Evolutionary conservation across 257 asterid species (phyloP), one percentile per base, ranked within the genome.

Genomic region (Avicennia marina): DNA sequence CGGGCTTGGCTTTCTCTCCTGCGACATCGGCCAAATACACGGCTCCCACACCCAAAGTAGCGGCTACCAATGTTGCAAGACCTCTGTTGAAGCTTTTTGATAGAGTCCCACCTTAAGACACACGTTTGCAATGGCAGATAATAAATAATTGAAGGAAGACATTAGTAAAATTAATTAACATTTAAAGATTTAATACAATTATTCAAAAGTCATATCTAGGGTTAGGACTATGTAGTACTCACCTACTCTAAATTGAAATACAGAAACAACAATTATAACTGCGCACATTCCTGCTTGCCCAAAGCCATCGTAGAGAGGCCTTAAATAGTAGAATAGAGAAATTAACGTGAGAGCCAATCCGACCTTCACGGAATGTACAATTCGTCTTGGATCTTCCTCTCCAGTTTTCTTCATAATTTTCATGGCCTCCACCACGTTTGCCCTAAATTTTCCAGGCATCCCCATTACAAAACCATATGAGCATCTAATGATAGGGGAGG

Each of bases 391-490:
- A 43, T 43, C 49, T 7, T 43, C 49, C 20, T 43, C 13, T 43
- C 49, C 49, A 43, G 7, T 13, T 43, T 43, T 43, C 49, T 43
- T 2, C 7, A 8, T 8, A 29, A 4, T 8, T 8, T 8, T 29
- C 8, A 8, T 8, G 4, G 8, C 34, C 4, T 8, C 34, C 34
- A 29, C 8, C 34, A 29, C n/a, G n/a, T n/a, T n/a, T n/a, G 60
- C 45, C 21, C 26, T 58, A 6, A 75, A 1, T 29, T 32, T 75
- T 40, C 44, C 25, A 18, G 57, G 36, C 48, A 74, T 25, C 60
- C 53, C 31, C 34, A 22, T 75, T n/a, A 77, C 3, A 62, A 63
- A 26, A n/a, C 50, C 32, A n/a, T 52, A 52, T 11, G 32, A 36
- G 18, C 8, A 8, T n/a, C n/a, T n/a, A n/a, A n/a, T n/a, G n/a